Evolutionary conservation across 352 stramenopile species (phyloP).

Genomic region (Phytophthora nicotianae): DNA sequence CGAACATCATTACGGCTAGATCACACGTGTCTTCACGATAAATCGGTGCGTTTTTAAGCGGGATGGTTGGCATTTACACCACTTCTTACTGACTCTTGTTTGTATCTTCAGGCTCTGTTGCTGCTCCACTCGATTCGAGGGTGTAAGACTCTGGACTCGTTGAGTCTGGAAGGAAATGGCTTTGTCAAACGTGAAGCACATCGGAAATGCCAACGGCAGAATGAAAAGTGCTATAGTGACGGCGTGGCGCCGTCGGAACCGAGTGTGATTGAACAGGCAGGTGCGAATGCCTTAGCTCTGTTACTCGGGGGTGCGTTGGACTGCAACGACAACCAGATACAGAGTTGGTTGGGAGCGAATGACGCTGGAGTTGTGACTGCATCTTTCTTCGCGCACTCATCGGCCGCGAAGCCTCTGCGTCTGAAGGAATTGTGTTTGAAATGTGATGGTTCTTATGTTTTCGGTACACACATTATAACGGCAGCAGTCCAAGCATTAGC

Average conservation of each 20-base stretch:
- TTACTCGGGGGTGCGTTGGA: constrained; percentile 43
- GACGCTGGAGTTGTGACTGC: constrained; percentile 11
- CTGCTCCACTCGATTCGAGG: constrained; percentile 64
- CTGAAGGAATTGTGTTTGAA: constrained; percentile 69
- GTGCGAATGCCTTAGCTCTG: constrained; percentile 47
- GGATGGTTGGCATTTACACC: neutral
- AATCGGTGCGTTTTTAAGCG: constrained; percentile 42
- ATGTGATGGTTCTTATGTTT: constrained; percentile 54
- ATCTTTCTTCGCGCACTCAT: constrained; percentile 21
- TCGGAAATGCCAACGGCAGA: constrained; percentile 17
- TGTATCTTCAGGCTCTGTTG: constrained; percentile 47
- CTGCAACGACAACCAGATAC: constrained; percentile 20
- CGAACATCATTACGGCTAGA: constrained; percentile 62
- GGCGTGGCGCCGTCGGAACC: constrained; percentile 4
- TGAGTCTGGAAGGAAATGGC: constrained; percentile 78
- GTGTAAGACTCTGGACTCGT: constrained; percentile 53
- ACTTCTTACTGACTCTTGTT: constrained; percentile 9
- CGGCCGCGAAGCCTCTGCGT: constrained; percentile 34
- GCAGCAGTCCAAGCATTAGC: constrained; percentile 51
- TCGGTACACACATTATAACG: constrained; percentile 53
- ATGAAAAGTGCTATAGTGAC: constrained; percentile 29
- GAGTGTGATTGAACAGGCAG: constrained; percentile 45
- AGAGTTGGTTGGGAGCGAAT: constrained; percentile 26
- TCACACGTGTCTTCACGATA: constrained; percentile 58
- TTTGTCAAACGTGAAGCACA: constrained; percentile 43